phyloP scores from a whole-genome alignment of 331 rosid species.

The Malus hybrid region DNA sequence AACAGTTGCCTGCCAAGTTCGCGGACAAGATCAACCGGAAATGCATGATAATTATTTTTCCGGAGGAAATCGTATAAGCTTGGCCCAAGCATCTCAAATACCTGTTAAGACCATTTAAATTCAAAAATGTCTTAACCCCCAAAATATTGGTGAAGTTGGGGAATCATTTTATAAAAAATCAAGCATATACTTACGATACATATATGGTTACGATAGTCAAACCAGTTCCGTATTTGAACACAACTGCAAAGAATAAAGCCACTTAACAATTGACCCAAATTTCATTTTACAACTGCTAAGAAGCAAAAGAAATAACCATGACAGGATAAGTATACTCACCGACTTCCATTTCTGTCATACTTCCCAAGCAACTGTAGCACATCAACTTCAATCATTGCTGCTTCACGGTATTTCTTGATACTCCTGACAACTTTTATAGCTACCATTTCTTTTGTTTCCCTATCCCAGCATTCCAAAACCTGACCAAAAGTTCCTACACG shows the following conservation, averaged over 20 bases:
- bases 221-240: conserved; percentile 50
- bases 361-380: conserved; percentile 84
- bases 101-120: conserved; percentile 93
- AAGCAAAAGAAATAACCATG: background rate
- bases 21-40: conserved; percentile 99
- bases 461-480: conserved; percentile 97
- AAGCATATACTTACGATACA: conserved; percentile 97
- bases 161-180: conserved; percentile 59
- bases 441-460: conserved; percentile 91
- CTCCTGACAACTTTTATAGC: conserved; percentile 94
- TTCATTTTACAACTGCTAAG: conserved; percentile 14
- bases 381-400: conserved; percentile 94
- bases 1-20: conserved; percentile 99
- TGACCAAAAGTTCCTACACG: conserved; percentile 71
- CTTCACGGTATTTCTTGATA: conserved; percentile 79
- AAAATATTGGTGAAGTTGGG: conserved; percentile 51
- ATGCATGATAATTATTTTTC: conserved; percentile 98
- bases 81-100: conserved; percentile 99
- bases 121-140: conserved; percentile 65
- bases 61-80: conserved; percentile 99
- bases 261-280: conserved; percentile 49
- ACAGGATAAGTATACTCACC: conserved; percentile 41
- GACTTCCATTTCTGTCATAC: conserved; percentile 81
- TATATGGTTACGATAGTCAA: conserved; percentile 72
- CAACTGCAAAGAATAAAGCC: conserved; percentile 95